These are phyloP conservation scores for Medicago lupulina DNA, from an alignment of 306 rosid species.

Conservation along the genomic window DNA sequence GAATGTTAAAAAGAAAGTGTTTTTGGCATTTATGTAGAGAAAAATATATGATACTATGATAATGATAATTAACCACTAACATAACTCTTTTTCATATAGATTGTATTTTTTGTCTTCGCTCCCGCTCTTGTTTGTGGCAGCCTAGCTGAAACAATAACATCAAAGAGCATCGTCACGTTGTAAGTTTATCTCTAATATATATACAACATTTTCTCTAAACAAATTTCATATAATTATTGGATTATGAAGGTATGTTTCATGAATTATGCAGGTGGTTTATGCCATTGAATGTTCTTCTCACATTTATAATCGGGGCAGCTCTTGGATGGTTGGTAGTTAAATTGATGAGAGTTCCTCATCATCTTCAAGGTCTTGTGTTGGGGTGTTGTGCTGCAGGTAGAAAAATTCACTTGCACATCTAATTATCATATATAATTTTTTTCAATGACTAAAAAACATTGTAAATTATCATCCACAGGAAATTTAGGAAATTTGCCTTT, in stretches of 20 bases:
- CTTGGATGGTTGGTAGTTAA: conserved; percentile 53
- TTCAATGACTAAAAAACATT: too few species aligned
- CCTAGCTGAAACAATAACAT: conserved; percentile 46
- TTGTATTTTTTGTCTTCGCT: conserved; percentile 45
- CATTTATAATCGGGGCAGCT: conserved; percentile 51
- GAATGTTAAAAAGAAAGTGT: too few species aligned
- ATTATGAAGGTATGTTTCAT: background rate
- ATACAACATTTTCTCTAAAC: background rate
- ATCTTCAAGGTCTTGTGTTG: conserved; percentile 54
- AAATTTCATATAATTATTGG: background rate
- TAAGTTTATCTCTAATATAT: conserved; percentile 13
- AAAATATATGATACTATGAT: too few species aligned
- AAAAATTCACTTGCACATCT: too few species aligned
- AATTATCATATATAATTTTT: too few species aligned
- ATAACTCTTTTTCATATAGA: conserved; percentile 4
- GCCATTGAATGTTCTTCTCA: conserved; percentile 55
- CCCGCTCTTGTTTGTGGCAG: conserved; percentile 47
- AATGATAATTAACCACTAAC: too few species aligned
- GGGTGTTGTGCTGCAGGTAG: conserved; percentile 57
- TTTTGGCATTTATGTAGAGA: too few species aligned
- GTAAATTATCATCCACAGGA: conserved; percentile 30
- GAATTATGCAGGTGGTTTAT: conserved; percentile 55
- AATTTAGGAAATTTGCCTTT: conserved; percentile 50
- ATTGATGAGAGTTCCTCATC: conserved; percentile 52
- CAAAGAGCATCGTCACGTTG: conserved; percentile 42